Evolutionary conservation across 2,329 filamentous ascomycete species (phyloP).

Genomic region (Gaeumannomyces tritici): DNA sequence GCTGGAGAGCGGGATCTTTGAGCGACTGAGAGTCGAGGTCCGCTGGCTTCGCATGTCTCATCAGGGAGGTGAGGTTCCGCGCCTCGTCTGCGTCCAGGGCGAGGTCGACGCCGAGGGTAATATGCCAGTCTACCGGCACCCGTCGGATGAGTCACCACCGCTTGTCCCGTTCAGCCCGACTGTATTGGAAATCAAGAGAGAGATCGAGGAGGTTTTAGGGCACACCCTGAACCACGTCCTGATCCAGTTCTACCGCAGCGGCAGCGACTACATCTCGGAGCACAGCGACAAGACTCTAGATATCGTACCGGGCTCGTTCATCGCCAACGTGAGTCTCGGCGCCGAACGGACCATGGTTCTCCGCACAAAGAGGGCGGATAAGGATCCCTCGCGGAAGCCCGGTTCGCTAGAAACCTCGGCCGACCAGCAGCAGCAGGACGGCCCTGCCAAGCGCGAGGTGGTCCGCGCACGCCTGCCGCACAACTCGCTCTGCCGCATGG

Average conservation of each 20-base stretch:
- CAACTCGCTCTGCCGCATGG: slow-evolving; percentile 80
- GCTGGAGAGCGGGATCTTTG: slow-evolving; percentile 54
- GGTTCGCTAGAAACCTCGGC: background rate
- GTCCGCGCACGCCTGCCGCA: slow-evolving; percentile 71
- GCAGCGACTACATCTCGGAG: slow-evolving; percentile 87
- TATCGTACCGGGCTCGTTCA: slow-evolving; percentile 69
- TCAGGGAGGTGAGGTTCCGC: slow-evolving; percentile 81
- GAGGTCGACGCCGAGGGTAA: slow-evolving; percentile 56
- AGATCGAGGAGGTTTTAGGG: slow-evolving; percentile 62
- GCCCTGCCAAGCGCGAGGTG: slow-evolving; percentile 36
- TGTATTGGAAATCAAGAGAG: slow-evolving; percentile 57
- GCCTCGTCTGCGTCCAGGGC: slow-evolving; percentile 85
- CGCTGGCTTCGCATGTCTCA: slow-evolving; percentile 90
- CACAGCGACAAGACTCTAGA: slow-evolving; percentile 97
- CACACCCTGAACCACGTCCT: slow-evolving; percentile 85
- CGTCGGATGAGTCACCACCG: slow-evolving; percentile 77
- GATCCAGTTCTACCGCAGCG: slow-evolving; percentile 86
- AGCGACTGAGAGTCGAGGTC: slow-evolving; percentile 63
- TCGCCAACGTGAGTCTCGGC: slow-evolving; percentile 91
- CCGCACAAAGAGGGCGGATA: slow-evolving; percentile 62
- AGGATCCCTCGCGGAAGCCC: slow-evolving; percentile 21
- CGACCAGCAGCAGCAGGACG: slow-evolving; percentile 6
- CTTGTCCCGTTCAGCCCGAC: slow-evolving; percentile 66
- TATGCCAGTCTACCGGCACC: slow-evolving; percentile 90
- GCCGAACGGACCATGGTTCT: slow-evolving; percentile 85